Evolutionary conservation across 768 basidiomycete species (phyloP).

Genomic region (Candolleomyces efflorescens): DNA sequence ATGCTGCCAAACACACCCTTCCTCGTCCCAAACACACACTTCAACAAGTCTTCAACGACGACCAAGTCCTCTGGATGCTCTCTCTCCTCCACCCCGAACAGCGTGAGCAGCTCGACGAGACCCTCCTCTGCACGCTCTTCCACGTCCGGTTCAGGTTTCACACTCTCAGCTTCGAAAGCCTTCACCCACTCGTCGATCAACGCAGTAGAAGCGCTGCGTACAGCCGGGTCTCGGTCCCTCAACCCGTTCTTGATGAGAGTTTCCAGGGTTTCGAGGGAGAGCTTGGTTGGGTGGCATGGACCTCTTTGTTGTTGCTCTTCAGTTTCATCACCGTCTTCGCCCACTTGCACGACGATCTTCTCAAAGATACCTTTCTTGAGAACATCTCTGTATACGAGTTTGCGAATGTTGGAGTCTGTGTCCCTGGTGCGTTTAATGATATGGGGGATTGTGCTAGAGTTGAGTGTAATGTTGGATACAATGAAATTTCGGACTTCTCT

Average conservation of each 20-base stretch:
- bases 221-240: slow-evolving; percentile 75
- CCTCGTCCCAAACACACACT: slow-evolving; percentile 64
- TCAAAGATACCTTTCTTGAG: slow-evolving; percentile 30
- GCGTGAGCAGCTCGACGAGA: slow-evolving; percentile 51
- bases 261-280: slow-evolving; percentile 73
- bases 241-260: slow-evolving; percentile 77
- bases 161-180: slow-evolving; percentile 28
- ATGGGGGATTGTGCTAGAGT: slow-evolving; percentile 48
- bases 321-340: slow-evolving; percentile 15
- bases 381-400: slow-evolving; percentile 61
- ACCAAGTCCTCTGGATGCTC: slow-evolving; percentile 42
- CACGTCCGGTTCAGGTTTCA: slow-evolving; percentile 29
- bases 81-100: slow-evolving; percentile 27
- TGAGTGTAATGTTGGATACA: slow-evolving; percentile 65
- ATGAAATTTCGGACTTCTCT: slow-evolving; percentile 87
- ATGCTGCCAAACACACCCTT: slow-evolving; percentile 64
- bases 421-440: slow-evolving; percentile 80
- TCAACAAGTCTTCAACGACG: slow-evolving; percentile 68
- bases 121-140: slow-evolving; percentile 25
- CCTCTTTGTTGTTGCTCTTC: slow-evolving; percentile 33
- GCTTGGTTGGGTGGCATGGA: slow-evolving; percentile 55
- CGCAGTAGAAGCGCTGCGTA: slow-evolving; percentile 66
- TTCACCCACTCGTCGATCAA: slow-evolving; percentile 79
- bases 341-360: slow-evolving; percentile 22
- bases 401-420: slow-evolving; percentile 69